phyloP scores from a whole-genome alignment of 768 basidiomycete genomes.

The Lactifluus volemus region DNA sequence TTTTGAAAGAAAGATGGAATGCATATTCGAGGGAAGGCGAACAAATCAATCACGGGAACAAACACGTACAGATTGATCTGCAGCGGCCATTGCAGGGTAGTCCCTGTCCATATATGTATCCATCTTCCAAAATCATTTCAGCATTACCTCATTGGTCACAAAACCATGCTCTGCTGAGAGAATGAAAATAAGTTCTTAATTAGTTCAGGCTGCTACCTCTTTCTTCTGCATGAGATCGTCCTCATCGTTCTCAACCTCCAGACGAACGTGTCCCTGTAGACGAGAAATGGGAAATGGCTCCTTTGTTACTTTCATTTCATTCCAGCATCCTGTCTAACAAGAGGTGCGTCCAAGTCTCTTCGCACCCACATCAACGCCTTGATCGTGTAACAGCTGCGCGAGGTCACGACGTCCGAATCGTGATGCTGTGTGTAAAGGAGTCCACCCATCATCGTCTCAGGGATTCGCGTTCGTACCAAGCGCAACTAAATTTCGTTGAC shows the following conservation, averaged over 20 bases:
- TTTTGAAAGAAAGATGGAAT: too few species aligned
- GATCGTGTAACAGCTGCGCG: too few species aligned
- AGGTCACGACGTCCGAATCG: neutral
- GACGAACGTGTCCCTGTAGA: slow-evolving; percentile 88
- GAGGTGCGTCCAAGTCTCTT: too few species aligned
- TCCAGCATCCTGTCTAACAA: too few species aligned
- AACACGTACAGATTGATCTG: slow-evolving; percentile 7
- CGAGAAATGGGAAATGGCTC: too few species aligned
- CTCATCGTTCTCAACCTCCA: slow-evolving; percentile 88
- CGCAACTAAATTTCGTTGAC: neutral
- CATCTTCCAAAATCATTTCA: too few species aligned
- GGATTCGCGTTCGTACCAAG: neutral
- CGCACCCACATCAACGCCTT: too few species aligned
- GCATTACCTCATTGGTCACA: slow-evolving; percentile 76
- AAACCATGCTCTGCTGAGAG: slow-evolving; percentile 1
- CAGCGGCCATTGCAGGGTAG: neutral
- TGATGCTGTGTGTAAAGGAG: neutral
- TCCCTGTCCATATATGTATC: neutral
- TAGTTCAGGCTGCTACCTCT: slow-evolving; percentile 97
- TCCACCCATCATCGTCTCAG: neutral
- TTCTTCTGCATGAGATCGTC: slow-evolving; percentile 98
- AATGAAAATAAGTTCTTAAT: slow-evolving; percentile 62
- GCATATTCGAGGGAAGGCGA: neutral
- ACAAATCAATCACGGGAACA: slow-evolving; percentile 4
- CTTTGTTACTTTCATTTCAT: too few species aligned